Evolutionary conservation across 805 yeast species (phyloP).

Genomic region (Pichia scutulata): DNA sequence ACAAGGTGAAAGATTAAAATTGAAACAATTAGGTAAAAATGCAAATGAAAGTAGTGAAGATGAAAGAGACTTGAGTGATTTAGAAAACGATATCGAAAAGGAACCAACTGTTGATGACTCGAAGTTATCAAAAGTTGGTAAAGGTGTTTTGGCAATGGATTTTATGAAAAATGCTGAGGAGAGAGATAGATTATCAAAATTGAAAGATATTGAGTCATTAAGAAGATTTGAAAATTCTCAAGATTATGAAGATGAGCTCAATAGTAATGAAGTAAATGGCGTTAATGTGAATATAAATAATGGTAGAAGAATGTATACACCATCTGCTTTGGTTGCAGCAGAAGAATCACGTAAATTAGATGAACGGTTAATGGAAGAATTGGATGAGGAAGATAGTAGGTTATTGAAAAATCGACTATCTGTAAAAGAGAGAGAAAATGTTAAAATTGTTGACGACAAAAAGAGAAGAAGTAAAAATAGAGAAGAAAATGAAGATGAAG

Average conservation of each 20-base stretch:
- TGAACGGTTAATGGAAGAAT: constrained; percentile 34
- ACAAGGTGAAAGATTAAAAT: constrained; percentile 70
- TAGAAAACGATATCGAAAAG: constrained; percentile 42
- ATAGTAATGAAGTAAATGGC: constrained; percentile 30
- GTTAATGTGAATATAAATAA: constrained; percentile 50
- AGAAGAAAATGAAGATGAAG: constrained; percentile 1
- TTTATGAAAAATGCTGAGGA: constrained; percentile 90
- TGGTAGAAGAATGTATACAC: constrained; percentile 80
- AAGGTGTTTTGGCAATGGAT: constrained; percentile 90
- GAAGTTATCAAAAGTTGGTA: constrained; percentile 47
- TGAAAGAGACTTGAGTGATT: constrained; percentile 40
- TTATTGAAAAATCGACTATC: constrained; percentile 36
- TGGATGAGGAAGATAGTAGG: constrained; percentile 42
- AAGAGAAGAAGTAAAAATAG: constrained; percentile 6
- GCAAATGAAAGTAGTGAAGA: constrained; percentile 32
- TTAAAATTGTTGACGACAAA: not conserved
- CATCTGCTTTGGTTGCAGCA: constrained; percentile 40
- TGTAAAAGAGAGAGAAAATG: constrained; percentile 10
- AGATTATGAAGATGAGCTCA: constrained; percentile 31
- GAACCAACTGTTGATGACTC: constrained; percentile 32
- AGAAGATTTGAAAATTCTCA: constrained; percentile 38
- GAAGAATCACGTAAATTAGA: constrained; percentile 31
- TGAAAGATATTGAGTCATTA: constrained; percentile 42
- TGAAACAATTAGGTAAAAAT: constrained; percentile 54
- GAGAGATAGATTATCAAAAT: constrained; percentile 52